Conservation (phyloP, 768 basidiomycete species). For the Fomitopsis pulvina region DNA sequence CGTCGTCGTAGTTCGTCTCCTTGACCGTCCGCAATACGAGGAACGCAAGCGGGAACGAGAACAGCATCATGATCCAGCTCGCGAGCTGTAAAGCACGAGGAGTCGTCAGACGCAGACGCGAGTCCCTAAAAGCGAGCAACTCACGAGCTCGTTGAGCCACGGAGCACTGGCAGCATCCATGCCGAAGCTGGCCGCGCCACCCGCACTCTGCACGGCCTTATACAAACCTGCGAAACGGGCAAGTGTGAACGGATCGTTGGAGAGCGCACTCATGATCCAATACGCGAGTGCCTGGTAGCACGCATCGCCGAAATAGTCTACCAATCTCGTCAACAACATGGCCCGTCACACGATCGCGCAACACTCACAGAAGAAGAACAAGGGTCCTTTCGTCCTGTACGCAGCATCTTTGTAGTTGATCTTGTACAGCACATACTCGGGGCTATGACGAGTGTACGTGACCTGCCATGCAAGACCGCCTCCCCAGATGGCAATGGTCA, state of each 20-base stretch:
- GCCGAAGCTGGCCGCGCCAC: constrained; percentile 34
- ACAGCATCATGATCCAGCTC: constrained; percentile 28
- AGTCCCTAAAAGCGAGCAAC: background rate
- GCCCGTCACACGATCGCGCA: no score
- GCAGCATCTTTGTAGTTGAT: constrained; percentile 28
- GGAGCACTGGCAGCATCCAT: constrained; percentile 41
- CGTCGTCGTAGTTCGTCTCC: constrained; percentile 32
- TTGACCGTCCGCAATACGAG: constrained; percentile 29
- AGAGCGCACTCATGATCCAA: constrained; percentile 35
- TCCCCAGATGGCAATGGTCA: constrained; percentile 31
- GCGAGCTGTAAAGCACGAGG: constrained; percentile 22
- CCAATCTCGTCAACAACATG: background rate
- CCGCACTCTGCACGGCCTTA: constrained; percentile 33
- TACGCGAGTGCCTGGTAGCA: constrained; percentile 31
- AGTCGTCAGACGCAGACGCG: background rate
- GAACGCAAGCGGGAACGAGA: constrained; percentile 28
- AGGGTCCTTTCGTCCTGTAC: constrained; percentile 29
- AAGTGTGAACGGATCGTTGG: constrained; percentile 40
- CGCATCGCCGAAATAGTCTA: constrained; percentile 33
- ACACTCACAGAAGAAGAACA: constrained; percentile 32
- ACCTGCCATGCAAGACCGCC: constrained; percentile 34
- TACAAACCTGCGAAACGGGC: constrained; percentile 39
- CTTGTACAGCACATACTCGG: constrained; percentile 2
- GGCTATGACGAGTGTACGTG: constrained; percentile 20
- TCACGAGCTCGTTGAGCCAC: constrained; percentile 33